Evolutionary conservation across 352 stramenopile species (phyloP), one percentile per base, ranked within the genome.

Genomic region (Phytophthora pistaciae): DNA sequence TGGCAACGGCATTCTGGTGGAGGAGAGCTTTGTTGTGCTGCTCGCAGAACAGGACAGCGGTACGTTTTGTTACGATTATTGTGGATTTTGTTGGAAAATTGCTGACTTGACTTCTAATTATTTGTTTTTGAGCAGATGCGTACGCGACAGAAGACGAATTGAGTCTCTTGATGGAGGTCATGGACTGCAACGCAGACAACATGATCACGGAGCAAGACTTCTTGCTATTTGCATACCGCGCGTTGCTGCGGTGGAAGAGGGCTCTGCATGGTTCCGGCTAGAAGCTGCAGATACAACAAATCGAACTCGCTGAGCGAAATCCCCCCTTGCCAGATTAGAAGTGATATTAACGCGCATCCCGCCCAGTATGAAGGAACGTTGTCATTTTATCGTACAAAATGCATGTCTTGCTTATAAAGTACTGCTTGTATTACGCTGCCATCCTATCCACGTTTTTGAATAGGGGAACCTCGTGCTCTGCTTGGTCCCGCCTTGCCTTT

Each of bases 121-220:
- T 58, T 13, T 42, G 31, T 52, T 18, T 52, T 29, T 54, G 31
- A 40, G 29, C 66, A 94, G 88, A 95, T 66, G 88, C 88, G 20
- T 95, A 95, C 60, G 88, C 88, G 46, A 94, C 88, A 1, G 82
- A 94, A 68, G 88, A 95, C 40, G 88, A 95, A 72, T 71, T 95
- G 21, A 82, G 82, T 67, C 75, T 93, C 56, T 69, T 95, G 18
- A 84, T 95, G 72, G 88, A 93, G 50, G 79, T 91, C 25, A 86
- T 95, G 70, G 88, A 95, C 77, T 85, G 79, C 72, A 90, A 95
- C 60, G 79, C 78, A 60, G 88, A 95, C 65, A 87, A 77, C 3
- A 79, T 92, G 62, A 91, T 95, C 52, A 92, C 85, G 3, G 79
- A 84, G 63, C 84, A 92, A 69, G 88, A 95, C 78, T 95, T 94